A percentile compares a stretch with the other conserved stretches of the same genome.
Conservation (phyloP, 2,329 filamentous ascomycete species). For the Geosmithia morbida region DNA sequence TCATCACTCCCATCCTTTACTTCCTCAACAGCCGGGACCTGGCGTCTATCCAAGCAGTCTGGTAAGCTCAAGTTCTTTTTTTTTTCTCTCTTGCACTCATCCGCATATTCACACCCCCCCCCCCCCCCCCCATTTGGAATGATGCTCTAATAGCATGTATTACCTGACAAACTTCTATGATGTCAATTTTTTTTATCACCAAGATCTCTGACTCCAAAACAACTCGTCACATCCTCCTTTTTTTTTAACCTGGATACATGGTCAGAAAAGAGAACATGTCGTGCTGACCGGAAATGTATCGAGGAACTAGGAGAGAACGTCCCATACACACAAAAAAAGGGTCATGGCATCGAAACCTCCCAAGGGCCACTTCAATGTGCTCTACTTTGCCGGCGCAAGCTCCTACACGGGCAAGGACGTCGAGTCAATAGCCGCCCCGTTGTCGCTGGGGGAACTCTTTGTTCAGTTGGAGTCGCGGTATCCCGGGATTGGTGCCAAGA, state of each 20-base stretch:
- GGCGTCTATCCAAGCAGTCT: conserved; percentile 2
- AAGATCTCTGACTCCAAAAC: conserved; percentile 54
- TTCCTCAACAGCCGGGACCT: background rate
- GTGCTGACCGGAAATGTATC: conserved; percentile 12
- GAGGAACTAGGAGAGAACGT: background rate
- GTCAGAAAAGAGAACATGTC: conserved; percentile 2
- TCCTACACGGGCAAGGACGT: conserved; percentile 55
- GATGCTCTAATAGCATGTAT: conserved; percentile 44
- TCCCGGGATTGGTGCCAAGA: conserved; percentile 50
- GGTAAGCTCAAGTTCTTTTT: conserved; percentile 15
- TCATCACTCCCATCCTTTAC: background rate
- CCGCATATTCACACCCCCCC: background rate
- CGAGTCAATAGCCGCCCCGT: conserved; percentile 52
- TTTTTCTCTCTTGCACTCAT: background rate
- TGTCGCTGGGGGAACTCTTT: conserved; percentile 50
- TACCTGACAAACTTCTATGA: conserved; percentile 40
- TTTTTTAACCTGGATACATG: background rate
- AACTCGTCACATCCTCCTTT: conserved; percentile 4
- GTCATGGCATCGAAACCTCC: conserved; percentile 30
- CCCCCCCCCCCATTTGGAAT: conserved; percentile 17
- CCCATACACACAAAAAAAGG: background rate
- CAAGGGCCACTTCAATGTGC: conserved; percentile 56
- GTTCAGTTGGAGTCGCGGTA: conserved; percentile 54
- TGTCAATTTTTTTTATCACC: conserved; percentile 46
- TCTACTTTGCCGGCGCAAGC: conserved; percentile 69